These are phyloP conservation scores for Mrakia frigida DNA, from an alignment of 768 basidiomycete genomes.

Conservation along the genomic window DNA sequence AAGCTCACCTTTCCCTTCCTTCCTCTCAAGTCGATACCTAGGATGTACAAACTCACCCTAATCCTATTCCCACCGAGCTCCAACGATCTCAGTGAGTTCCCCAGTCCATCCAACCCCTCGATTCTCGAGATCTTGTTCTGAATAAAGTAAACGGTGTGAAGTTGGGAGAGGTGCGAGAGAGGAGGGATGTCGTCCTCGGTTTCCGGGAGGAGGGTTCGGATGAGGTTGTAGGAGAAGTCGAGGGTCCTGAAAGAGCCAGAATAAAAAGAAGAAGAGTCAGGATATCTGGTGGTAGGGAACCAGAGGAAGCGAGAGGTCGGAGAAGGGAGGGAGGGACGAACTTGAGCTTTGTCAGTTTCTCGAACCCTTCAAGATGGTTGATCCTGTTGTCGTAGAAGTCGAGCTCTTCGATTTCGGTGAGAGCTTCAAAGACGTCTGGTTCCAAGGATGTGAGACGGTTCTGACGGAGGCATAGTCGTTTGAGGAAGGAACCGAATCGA, in stretches of 20 bases:
- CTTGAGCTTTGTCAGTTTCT: conserved; percentile 46
- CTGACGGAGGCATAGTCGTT: conserved; percentile 75
- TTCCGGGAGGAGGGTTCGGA: conserved; percentile 57
- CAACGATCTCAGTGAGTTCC: conserved; percentile 64
- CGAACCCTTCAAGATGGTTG: conserved; percentile 63
- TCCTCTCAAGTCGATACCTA: neutral
- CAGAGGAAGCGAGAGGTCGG: neutral
- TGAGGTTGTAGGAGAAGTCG: conserved; percentile 91
- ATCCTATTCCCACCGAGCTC: conserved; percentile 93
- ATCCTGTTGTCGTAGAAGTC: conserved; percentile 96
- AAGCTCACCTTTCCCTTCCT: neutral
- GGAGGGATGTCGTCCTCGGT: conserved; percentile 51
- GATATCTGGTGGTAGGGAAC: neutral
- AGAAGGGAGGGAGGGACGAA: conserved; percentile 35
- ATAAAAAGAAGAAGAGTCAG: neutral
- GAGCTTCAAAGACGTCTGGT: conserved; percentile 60
- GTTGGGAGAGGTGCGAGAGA: conserved; percentile 50
- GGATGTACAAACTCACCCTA: conserved; percentile 54
- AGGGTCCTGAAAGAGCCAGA: conserved; percentile 55
- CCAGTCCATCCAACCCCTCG: conserved; percentile 55
- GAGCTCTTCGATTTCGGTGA: conserved; percentile 73
- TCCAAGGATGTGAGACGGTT: conserved; percentile 72
- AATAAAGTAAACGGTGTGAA: conserved; percentile 83
- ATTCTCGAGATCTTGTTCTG: conserved; percentile 91
- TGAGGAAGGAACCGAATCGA: conserved; percentile 65